phyloP scores from a whole-genome alignment of 495 filamentous ascomycete genomes.

The Penicillium longicatenatum region DNA sequence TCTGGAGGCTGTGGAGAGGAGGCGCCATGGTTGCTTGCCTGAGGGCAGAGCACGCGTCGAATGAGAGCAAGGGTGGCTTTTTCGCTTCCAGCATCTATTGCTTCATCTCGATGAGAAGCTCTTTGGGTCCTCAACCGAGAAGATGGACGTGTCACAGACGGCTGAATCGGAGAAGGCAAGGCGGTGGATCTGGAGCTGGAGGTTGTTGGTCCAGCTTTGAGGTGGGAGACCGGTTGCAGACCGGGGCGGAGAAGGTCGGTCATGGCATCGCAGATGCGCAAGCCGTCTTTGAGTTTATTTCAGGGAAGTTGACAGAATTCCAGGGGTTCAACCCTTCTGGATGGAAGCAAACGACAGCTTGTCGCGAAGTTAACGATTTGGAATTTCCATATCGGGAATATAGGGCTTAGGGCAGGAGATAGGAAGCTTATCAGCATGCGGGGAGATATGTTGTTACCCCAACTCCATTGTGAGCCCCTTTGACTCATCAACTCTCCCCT shows the following conservation, averaged over 20 bases:
- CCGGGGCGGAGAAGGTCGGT: slow-evolving; percentile 41
- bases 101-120: slow-evolving; percentile 29
- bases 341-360: slow-evolving; percentile 1
- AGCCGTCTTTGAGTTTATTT: slow-evolving; percentile 6
- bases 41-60: slow-evolving; percentile 65
- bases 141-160: slow-evolving; percentile 31
- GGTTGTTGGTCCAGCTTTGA: slow-evolving; percentile 54
- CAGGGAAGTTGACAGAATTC: background rate
- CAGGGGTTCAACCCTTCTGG: slow-evolving; percentile 9
- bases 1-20: slow-evolving; percentile 61
- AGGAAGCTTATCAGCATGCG: slow-evolving; percentile 31
- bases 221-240: slow-evolving; percentile 47
- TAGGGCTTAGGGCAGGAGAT: slow-evolving; percentile 43
- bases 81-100: slow-evolving; percentile 49
- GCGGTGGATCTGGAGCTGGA: slow-evolving; percentile 46
- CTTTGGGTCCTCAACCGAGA: slow-evolving; percentile 36
- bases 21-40: slow-evolving; percentile 41
- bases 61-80: slow-evolving; percentile 62
- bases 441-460: slow-evolving; percentile 17
- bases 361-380: slow-evolving; percentile 21
- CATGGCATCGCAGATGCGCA: slow-evolving; percentile 41
- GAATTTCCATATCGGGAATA: slow-evolving; percentile 22
- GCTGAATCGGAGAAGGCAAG: slow-evolving; percentile 31
- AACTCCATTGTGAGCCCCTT: slow-evolving; percentile 3
- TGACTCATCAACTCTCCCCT: slow-evolving; percentile 5